phyloP scores from a whole-genome alignment of 768 basidiomycete genomes.

The Lactarius akahatsu region DNA sequence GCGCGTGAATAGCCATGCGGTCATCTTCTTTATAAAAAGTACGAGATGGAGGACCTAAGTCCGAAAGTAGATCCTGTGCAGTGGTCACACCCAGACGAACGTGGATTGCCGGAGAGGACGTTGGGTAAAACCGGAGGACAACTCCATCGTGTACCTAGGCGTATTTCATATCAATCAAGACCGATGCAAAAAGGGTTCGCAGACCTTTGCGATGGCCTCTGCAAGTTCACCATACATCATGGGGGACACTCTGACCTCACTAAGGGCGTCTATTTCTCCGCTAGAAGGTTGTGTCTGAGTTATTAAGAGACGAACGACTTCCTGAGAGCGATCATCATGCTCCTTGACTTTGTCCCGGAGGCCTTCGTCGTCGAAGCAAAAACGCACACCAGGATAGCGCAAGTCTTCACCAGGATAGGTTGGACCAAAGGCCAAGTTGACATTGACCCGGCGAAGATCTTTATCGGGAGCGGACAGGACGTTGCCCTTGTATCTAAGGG shows the following conservation, averaged over 20 bases:
- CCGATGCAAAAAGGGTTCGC: neutral
- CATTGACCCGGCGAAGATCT: slow-evolving; percentile 58
- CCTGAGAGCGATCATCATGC: slow-evolving; percentile 60
- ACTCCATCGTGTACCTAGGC: slow-evolving; percentile 72
- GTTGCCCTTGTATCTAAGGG: slow-evolving; percentile 63
- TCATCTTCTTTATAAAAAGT: slow-evolving; percentile 88
- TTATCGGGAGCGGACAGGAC: slow-evolving; percentile 62
- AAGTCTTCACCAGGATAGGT: slow-evolving; percentile 78
- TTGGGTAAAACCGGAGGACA: slow-evolving; percentile 64
- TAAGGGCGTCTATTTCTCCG: slow-evolving; percentile 63
- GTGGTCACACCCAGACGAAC: slow-evolving; percentile 73
- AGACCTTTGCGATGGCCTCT: slow-evolving; percentile 66
- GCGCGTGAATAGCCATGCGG: slow-evolving; percentile 79
- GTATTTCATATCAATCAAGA: slow-evolving; percentile 7
- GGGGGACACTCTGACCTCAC: slow-evolving; percentile 64
- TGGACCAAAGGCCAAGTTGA: slow-evolving; percentile 76
- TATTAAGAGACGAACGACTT: slow-evolving; percentile 74
- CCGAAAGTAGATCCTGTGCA: slow-evolving; percentile 75
- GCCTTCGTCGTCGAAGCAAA: slow-evolving; percentile 76
- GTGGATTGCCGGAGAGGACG: slow-evolving; percentile 50
- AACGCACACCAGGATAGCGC: slow-evolving; percentile 80
- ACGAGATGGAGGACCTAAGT: slow-evolving; percentile 75
- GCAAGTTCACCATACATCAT: slow-evolving; percentile 72
- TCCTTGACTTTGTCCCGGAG: slow-evolving; percentile 50
- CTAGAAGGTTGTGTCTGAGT: slow-evolving; percentile 63